Conservation (phyloP, 2,329 filamentous ascomycete genomes). For the Eutypella sp. region DNA sequence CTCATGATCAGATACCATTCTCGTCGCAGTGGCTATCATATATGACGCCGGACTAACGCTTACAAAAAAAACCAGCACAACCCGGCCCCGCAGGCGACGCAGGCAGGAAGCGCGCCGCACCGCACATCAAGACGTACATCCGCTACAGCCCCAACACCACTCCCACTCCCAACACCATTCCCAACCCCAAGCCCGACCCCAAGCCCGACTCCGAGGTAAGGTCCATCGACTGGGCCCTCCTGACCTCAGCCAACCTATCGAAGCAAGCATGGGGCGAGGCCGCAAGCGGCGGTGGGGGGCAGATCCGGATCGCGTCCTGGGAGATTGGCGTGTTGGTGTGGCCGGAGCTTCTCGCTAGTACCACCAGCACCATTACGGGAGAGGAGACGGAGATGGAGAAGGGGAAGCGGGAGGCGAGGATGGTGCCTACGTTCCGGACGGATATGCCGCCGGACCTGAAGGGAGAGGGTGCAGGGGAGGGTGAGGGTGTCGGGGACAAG, state of each 20-base stretch:
- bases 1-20: too few species aligned
- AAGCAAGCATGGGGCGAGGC: conserved; percentile 83
- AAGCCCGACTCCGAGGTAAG: conserved; percentile 15
- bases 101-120: conserved; percentile 65
- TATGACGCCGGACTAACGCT: background rate
- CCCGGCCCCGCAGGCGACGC: conserved; percentile 36
- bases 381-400: background rate
- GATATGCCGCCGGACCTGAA: conserved; percentile 43
- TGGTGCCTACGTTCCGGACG: conserved; percentile 64
- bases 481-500: too few species aligned
- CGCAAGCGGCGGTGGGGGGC: conserved; percentile 44
- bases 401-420: conserved; percentile 35
- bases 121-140: conserved; percentile 87
- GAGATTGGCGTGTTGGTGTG: conserved; percentile 81
- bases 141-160: too few species aligned
- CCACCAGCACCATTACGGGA: conserved; percentile 6
- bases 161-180: too few species aligned
- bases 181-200: too few species aligned
- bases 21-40: too few species aligned
- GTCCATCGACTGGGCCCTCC: conserved; percentile 74
- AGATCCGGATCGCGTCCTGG: conserved; percentile 72
- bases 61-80: conserved; percentile 4
- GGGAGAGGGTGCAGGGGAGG: conserved; percentile 13
- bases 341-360: conserved; percentile 54
- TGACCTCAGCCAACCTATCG: conserved; percentile 88